Evolutionary conservation across 129 eudicot genomes (phyloP).

Genomic region (Daucus carota): DH1_v3.0 NC_030388.2:22645501-22646000

Average conservation of each 20-base stretch:
- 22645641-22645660: background rate
- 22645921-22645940: conserved; percentile 70
- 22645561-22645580: background rate
- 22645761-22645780: conserved; percentile 62
- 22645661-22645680: background rate
- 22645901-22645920: conserved; percentile 62
- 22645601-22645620: background rate
- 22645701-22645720: background rate
- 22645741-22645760: conserved; percentile 5
- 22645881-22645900: conserved; percentile 48
- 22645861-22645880: conserved; percentile 72
- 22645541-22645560: background rate
- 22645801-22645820: conserved; percentile 73
- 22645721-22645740: background rate
- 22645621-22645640: background rate
- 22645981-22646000: conserved; percentile 4
- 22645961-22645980: conserved; percentile 52
- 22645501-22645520: background rate
- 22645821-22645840: conserved; percentile 42
- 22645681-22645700: background rate
- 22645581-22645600: background rate
- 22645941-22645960: conserved; percentile 49
- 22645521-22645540: background rate
- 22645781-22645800: conserved; percentile 67
- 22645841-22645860: conserved; percentile 50